Conservation (phyloP, 345 rosid species). For the Luvunga scandens region DNA sequence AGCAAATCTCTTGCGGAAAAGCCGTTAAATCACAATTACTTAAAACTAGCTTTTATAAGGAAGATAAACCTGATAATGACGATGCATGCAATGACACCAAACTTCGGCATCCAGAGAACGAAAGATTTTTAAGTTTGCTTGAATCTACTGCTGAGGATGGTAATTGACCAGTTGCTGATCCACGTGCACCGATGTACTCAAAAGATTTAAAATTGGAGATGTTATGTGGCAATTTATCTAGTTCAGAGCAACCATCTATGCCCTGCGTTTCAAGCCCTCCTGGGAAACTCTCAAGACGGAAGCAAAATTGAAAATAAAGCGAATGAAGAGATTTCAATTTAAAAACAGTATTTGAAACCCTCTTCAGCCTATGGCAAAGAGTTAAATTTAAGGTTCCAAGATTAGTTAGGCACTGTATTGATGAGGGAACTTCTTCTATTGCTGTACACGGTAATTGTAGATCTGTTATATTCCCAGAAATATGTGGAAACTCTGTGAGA, state of each 20-base stretch:
- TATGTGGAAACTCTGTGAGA: too few relatives aligned
- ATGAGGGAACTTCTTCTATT: too few relatives aligned
- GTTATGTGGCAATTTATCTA: background rate
- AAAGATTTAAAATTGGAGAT: background rate
- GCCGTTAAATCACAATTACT: too few relatives aligned
- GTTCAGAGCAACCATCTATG: background rate
- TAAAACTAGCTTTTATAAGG: fast-evolving
- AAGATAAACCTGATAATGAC: background rate
- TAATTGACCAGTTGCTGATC: background rate
- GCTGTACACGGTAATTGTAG: too few relatives aligned
- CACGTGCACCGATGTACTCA: fast-evolving
- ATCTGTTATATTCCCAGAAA: too few relatives aligned
- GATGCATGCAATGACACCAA: background rate
- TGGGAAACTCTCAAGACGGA: background rate
- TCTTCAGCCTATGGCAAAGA: background rate
- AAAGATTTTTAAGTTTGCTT: fast-evolving
- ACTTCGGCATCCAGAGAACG: background rate
- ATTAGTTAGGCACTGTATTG: background rate
- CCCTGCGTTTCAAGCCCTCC: fast-evolving
- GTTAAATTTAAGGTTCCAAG: fast-evolving
- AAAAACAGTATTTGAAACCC: background rate
- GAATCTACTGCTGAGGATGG: background rate
- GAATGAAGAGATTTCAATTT: background rate
- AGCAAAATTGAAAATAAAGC: fast-evolving
- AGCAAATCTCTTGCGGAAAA: too few relatives aligned